A percentile compares a stretch with the other conserved stretches of the same genome.
phyloP scores from a whole-genome alignment of 495 filamentous ascomycete species.

The Tuber calosporum region DNA sequence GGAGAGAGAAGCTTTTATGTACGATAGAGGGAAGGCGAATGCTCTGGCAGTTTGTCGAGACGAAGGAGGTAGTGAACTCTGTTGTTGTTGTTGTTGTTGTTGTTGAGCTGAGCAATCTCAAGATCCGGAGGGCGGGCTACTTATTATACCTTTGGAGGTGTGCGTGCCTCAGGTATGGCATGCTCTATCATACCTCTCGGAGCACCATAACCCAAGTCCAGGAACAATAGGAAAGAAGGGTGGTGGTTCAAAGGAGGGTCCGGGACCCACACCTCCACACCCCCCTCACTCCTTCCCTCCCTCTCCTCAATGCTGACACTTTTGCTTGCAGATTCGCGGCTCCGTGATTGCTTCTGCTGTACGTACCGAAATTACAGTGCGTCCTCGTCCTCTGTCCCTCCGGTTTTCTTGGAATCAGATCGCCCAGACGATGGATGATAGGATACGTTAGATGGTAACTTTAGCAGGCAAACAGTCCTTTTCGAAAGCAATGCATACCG shows the following conservation, averaged over 20 bases:
- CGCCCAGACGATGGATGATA: conserved; percentile 38
- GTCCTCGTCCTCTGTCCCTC: conserved; percentile 15
- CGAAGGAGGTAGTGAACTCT: not conserved
- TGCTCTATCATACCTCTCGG: too few relatives aligned
- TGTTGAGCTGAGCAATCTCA: not conserved
- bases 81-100: too few relatives aligned
- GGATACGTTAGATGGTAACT: conserved; percentile 30
- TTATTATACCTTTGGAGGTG: not conserved
- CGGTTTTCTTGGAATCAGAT: conserved; percentile 20
- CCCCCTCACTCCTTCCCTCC: not conserved
- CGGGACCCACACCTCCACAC: conserved; percentile 27
- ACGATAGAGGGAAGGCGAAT: not conserved
- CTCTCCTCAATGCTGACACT: conserved; percentile 8
- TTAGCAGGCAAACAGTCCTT: not conserved
- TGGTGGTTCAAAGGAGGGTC: conserved; percentile 27
- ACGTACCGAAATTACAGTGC: conserved; percentile 34
- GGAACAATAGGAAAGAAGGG: conserved; percentile 20
- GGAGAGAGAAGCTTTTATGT: conserved; percentile 6
- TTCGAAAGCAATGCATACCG: conserved; percentile 15
- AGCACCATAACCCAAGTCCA: not conserved
- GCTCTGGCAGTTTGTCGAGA: conserved; percentile 1
- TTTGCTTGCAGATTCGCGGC: conserved; percentile 21
- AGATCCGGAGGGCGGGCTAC: not conserved
- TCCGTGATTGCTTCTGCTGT: conserved; percentile 25
- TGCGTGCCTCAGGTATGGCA: not conserved